Percentiles rank a stretch among this genome's conserved stretches.
Conservation (phyloP, 129 eudicot species). For the Calendula officinalis region DNA sequence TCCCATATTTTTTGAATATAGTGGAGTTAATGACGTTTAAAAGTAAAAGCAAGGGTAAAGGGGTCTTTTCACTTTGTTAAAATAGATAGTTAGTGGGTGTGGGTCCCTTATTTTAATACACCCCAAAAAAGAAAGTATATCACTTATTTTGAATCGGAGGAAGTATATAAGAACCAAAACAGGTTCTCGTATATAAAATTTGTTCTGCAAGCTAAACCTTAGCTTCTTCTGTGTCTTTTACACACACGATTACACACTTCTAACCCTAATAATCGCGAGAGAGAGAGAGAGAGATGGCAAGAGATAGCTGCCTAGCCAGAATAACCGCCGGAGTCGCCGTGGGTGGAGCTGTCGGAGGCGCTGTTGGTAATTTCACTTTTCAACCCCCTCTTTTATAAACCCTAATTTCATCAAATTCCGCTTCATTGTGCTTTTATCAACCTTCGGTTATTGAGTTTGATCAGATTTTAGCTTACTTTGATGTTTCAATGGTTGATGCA, state of each 20-base stretch:
- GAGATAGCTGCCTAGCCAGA: slow-evolving; percentile 49
- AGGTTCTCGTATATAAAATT: too few species aligned
- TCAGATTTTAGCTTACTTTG: background rate
- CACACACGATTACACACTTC: background rate
- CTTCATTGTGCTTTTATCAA: background rate
- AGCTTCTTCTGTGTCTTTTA: background rate
- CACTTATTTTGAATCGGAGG: too few species aligned
- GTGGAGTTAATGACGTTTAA: too few species aligned
- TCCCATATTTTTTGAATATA: too few species aligned
- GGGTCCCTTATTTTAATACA: too few species aligned
- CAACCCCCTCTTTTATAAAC: slow-evolving; percentile 13
- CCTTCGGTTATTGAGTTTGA: background rate
- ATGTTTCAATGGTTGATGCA: background rate
- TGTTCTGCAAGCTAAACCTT: too few species aligned
- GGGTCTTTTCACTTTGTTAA: too few species aligned
- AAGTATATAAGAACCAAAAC: too few species aligned
- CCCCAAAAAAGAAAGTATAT: too few species aligned
- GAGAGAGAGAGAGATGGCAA: slow-evolving; percentile 36
- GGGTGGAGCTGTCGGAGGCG: slow-evolving; percentile 62
- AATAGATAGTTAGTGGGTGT: too few species aligned
- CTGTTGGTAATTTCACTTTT: slow-evolving; percentile 37
- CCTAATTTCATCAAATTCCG: slow-evolving; percentile 9
- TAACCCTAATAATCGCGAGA: slow-evolving; percentile 1
- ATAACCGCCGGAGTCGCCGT: slow-evolving; percentile 56
- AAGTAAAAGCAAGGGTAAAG: too few species aligned